phyloP scores from a whole-genome alignment of 2,329 filamentous ascomycete genomes.

The Catunica adiposa region DNA sequence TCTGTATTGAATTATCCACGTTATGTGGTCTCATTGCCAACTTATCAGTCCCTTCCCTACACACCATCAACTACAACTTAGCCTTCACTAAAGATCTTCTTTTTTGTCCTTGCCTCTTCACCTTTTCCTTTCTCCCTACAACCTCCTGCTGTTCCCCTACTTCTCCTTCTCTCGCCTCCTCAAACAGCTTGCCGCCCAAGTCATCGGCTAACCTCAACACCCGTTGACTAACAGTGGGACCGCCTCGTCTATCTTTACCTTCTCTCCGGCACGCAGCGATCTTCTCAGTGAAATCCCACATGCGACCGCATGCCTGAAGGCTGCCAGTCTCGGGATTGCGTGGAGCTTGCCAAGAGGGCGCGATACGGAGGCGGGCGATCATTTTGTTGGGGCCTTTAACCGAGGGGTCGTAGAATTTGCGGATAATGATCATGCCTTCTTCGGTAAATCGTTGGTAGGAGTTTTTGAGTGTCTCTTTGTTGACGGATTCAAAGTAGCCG shows the following conservation, averaged over 20 bases:
- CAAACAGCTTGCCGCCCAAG: conserved; percentile 55
- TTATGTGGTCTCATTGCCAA: background rate
- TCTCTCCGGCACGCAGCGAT: conserved; percentile 72
- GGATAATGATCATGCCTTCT: conserved; percentile 68
- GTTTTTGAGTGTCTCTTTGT: conserved; percentile 94
- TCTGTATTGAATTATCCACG: too few species aligned
- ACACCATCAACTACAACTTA: conserved; percentile 2
- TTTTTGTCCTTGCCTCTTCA: conserved; percentile 31
- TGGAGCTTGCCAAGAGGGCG: conserved; percentile 56
- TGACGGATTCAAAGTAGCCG: conserved; percentile 94
- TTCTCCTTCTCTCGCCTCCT: conserved; percentile 29
- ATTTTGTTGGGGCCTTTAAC: conserved; percentile 27
- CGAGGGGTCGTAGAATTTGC: conserved; percentile 45
- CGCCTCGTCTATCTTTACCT: conserved; percentile 92
- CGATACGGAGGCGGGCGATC: conserved; percentile 47
- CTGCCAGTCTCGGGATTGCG: conserved; percentile 44
- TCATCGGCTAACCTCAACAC: conserved; percentile 63
- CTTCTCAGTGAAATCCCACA: conserved; percentile 85
- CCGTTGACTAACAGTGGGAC: conserved; percentile 67
- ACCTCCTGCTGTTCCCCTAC: conserved; percentile 31
- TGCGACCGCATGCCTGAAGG: conserved; percentile 51
- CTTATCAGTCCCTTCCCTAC: background rate
- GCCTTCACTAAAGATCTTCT: conserved; percentile 31
- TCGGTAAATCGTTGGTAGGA: conserved; percentile 77
- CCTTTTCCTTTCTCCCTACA: conserved; percentile 23